Evolutionary conservation across 352 stramenopile genomes (phyloP), one percentile per base, ranked within the genome.

Genomic region (Globisporangium spiculum): DNA sequence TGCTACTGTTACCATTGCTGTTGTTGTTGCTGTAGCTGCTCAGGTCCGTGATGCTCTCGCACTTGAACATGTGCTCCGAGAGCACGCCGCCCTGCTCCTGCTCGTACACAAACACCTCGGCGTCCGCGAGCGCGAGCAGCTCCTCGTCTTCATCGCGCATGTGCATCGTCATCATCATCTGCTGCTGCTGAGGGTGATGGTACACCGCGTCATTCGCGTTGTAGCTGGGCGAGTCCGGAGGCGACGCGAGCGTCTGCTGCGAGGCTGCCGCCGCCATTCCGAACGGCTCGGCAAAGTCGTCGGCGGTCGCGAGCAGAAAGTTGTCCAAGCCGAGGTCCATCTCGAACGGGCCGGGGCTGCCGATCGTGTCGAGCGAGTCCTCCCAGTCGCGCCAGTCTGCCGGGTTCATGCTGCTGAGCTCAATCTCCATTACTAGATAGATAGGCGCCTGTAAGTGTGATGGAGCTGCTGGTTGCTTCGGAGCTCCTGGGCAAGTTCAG

Each of bases 221-320:
- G 59, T 78, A 83, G 18, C 75, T 63, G 12, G 73, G 72, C 65
- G 72, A 82, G 54, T 79, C 62, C 3, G 76, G 70, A 44, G 74
- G 67, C 24, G 64, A 65, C 60, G 60, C 69, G 68, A 58, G 44
- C n/a, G 55, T 66, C 60, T 10, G 67, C 60, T 46, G 55, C 26
- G 54, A 18, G 26, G 41, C 55, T 4, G 38, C 22, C 32, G 69
- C 65, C 8, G 59, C n/a, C 20, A 66, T 16, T 0, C 38, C 65
- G 27, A 89, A 78, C 9, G 80, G 78, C 56, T 88, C 81, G 53
- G 88, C 75, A 69, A 90, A 88, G 62, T 88, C 81, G 59, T 92
- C 83, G 16, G 77, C 75, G 16, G 73, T 80, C 18, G 79, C 73
- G 50, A 92, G 60, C 60, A 92, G 54, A 54, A 86, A 90, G 57